Conservation (phyloP, 2,329 filamentous ascomycete species). For the Rutstroemia sp. region DNA sequence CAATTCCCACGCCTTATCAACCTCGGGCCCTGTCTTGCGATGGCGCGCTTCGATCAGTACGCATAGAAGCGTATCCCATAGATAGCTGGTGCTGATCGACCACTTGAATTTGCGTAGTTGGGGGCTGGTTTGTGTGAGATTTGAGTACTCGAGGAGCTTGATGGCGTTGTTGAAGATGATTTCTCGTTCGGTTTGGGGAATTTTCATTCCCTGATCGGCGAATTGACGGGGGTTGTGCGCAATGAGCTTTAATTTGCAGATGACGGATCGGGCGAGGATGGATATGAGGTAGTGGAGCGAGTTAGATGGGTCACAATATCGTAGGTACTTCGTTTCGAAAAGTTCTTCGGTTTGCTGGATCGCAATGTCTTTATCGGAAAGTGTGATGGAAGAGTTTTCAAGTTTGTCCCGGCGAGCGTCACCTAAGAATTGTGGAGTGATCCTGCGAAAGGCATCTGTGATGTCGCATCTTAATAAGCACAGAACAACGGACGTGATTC, state of each 20-base stretch:
- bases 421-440: slow-evolving; percentile 1
- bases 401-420: too few species aligned
- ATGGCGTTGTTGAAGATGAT: slow-evolving; percentile 20
- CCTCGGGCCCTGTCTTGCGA: slow-evolving; percentile 23
- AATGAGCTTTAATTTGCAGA: slow-evolving; percentile 20
- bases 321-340: slow-evolving; percentile 32
- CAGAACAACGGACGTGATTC: slow-evolving; percentile 24
- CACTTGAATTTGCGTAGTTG: slow-evolving; percentile 25
- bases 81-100: slow-evolving; percentile 24
- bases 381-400: neutral
- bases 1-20: slow-evolving; percentile 25
- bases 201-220: too few species aligned
- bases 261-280: slow-evolving; percentile 11
- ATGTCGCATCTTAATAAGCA: slow-evolving; percentile 23
- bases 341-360: slow-evolving; percentile 27
- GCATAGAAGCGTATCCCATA: slow-evolving; percentile 29
- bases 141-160: slow-evolving; percentile 22
- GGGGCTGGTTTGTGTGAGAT: slow-evolving; percentile 14
- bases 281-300: slow-evolving; percentile 28
- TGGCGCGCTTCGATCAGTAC: slow-evolving; percentile 28
- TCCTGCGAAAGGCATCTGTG: slow-evolving; percentile 29
- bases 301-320: slow-evolving; percentile 31
- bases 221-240: slow-evolving; percentile 12
- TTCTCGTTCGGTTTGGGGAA: slow-evolving; percentile 17
- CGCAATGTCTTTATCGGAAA: slow-evolving; percentile 25